These are phyloP conservation scores for Fusarium vanettenii DNA, from an alignment of 2,329 filamentous ascomycete genomes.

Conservation along the genomic window DNA sequence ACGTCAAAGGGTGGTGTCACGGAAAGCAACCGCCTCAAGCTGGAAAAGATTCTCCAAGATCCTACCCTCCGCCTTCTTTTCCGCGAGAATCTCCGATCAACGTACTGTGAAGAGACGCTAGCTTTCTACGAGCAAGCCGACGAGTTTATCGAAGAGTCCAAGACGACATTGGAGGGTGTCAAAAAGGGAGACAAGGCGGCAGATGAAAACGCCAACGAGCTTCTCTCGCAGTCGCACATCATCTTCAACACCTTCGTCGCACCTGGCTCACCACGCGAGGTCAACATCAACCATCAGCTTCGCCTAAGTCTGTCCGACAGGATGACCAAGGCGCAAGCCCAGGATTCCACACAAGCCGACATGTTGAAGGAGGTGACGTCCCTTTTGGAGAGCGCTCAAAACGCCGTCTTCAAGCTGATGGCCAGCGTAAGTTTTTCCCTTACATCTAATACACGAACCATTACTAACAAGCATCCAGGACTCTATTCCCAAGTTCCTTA, in stretches of 20 bases:
- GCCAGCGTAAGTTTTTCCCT: conserved; percentile 82
- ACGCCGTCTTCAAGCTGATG: conserved; percentile 98
- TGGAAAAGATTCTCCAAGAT: conserved; percentile 92
- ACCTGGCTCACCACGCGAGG: conserved; percentile 93
- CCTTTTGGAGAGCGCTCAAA: conserved; percentile 93
- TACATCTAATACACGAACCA: neutral
- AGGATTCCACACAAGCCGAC: conserved; percentile 90
- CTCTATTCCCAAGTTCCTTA: conserved; percentile 78
- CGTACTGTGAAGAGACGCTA: conserved; percentile 95
- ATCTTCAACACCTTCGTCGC: conserved; percentile 99
- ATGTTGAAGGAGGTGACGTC: conserved; percentile 89
- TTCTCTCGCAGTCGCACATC: conserved; percentile 93
- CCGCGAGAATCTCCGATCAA: conserved; percentile 92
- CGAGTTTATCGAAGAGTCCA: conserved; percentile 81
- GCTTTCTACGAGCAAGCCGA: conserved; percentile 96
- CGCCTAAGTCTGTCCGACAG: conserved; percentile 92
- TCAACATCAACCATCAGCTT: conserved; percentile 96
- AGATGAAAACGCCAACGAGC: conserved; percentile 90
- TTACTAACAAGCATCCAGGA: conserved; percentile 60
- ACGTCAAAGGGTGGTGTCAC: conserved; percentile 67
- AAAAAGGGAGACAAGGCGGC: conserved; percentile 70
- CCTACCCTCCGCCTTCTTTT: conserved; percentile 89
- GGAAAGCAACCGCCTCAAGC: conserved; percentile 93
- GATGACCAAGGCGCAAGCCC: conserved; percentile 96
- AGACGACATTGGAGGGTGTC: conserved; percentile 67